These are phyloP conservation scores for Gryganskiella cystojenkinii DNA, from an alignment of 192 early-diverging fungal genomes.

Conservation along the genomic window DNA sequence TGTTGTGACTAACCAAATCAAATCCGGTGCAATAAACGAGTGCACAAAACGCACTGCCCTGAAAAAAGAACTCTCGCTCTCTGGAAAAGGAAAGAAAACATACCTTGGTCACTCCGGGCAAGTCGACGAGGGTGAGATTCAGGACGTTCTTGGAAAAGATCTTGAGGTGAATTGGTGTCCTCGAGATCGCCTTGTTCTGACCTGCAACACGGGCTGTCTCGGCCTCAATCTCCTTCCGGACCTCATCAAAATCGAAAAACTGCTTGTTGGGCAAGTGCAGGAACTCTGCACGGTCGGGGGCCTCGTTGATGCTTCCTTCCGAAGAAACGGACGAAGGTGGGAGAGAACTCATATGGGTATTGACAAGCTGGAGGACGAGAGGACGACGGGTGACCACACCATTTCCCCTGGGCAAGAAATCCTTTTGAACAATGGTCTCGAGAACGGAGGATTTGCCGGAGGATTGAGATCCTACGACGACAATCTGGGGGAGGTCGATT, in stretches of 20 bases:
- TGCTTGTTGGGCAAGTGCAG: constrained; percentile 79
- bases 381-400: constrained; percentile 89
- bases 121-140: constrained; percentile 83
- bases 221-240: constrained; percentile 82
- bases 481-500: constrained; percentile 86
- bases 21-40: background rate
- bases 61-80: background rate
- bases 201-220: constrained; percentile 85
- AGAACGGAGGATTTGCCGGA: constrained; percentile 98
- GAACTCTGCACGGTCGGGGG: constrained; percentile 66
- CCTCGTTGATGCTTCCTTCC: constrained; percentile 41
- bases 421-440: constrained; percentile 97
- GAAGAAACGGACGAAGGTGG: constrained; percentile 23
- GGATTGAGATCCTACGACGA: constrained; percentile 89
- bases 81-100: background rate
- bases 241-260: constrained; percentile 81
- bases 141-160: constrained; percentile 82
- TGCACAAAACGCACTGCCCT: background rate
- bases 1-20: background rate
- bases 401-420: constrained; percentile 95
- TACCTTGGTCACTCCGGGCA: constrained; percentile 87
- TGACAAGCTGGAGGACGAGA: constrained; percentile 83
- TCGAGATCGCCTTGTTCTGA: constrained; percentile 82
- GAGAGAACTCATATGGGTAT: constrained; percentile 50
- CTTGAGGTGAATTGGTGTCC: constrained; percentile 81